Evolutionary conservation across 768 basidiomycete species (phyloP).

Genomic region (Phaeolepiota aurea): DNA sequence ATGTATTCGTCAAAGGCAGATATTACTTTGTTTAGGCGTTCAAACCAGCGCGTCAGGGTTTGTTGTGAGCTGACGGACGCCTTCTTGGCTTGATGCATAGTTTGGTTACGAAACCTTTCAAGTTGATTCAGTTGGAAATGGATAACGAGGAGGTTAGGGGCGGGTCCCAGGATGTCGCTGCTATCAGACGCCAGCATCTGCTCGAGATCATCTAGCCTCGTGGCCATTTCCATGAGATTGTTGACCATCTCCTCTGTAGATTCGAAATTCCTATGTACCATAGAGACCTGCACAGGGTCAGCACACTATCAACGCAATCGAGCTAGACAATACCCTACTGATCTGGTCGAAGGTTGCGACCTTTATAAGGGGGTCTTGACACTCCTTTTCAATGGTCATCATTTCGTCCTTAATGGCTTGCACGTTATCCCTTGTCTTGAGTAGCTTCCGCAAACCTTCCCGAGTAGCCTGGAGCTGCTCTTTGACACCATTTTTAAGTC

Average conservation of each 20-base stretch:
- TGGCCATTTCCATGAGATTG: conserved; percentile 88
- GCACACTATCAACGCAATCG: neutral
- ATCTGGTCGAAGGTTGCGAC: conserved; percentile 94
- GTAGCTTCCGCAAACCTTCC: conserved; percentile 76
- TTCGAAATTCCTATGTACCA: conserved; percentile 91
- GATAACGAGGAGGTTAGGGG: conserved; percentile 81
- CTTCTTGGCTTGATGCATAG: conserved; percentile 88
- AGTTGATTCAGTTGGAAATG: conserved; percentile 91
- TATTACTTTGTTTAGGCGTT: conserved; percentile 74
- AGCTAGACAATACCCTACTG: conserved; percentile 56
- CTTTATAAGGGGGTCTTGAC: conserved; percentile 64
- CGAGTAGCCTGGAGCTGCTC: conserved; percentile 89
- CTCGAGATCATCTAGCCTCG: conserved; percentile 72
- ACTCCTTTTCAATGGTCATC: conserved; percentile 68
- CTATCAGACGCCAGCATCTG: conserved; percentile 70
- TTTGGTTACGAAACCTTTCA: conserved; percentile 90
- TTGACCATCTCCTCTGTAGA: conserved; percentile 94
- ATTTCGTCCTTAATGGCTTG: conserved; percentile 83
- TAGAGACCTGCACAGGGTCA: conserved; percentile 65
- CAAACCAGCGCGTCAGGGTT: conserved; percentile 75
- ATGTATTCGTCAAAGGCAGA: conserved; percentile 83
- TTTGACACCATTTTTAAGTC: conserved; percentile 85
- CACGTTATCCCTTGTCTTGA: conserved; percentile 69
- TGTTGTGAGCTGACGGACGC: conserved; percentile 57
- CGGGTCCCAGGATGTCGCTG: conserved; percentile 74